Evolutionary conservation across 2,329 filamentous ascomycete species (phyloP), one percentile per base, ranked within the genome.

Genomic region (Ophiostoma piceae): DNA sequence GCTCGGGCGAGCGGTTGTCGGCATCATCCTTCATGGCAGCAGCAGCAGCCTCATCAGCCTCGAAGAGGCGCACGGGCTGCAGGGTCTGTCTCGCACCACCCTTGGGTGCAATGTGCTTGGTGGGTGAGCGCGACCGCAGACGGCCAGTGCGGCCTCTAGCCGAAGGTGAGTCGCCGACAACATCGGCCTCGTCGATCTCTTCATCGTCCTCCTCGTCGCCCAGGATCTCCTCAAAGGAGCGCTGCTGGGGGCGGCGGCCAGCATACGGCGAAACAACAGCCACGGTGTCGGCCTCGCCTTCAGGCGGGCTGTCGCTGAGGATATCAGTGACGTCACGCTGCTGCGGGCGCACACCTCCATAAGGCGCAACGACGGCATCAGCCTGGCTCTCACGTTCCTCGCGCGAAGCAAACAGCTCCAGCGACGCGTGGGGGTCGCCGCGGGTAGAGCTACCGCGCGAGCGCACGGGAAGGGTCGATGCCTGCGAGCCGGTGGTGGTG

Each of bases 291-390:
- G 74, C 73, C 9, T 77, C 78, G 11, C 77, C 78, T 11, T 82
- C 80, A 41, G 77, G 75, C 7, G 80, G 81, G 74, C 83, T 81
- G 71, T 85, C 83, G 71, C 83, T 85, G 57, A 90, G 88, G 68
- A 98, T 88, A 74, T 97, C 94, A 71, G 85, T 84, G 82, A 89
- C 78, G 82, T 86, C 77, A 84, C 94, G 83, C 88, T 94, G 85
- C 65, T 79, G 82, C 16, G 78, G 92, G 84, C 79, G 83, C 75
- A 75, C 80, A 74, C 80, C 88, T 76, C 77, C 91, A 84, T 79
- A 91, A 78, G 80, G 90, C 78, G 80, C 88, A 79, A 88, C 84
- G 70, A 86, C 83, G 32, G 35, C 78, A 62, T 80, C 67, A 5
- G 66, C 12, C 26, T 66, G 78, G n/a, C 78, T 77, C 68, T 78